Evolutionary conservation across 192 early-diverging fungal species (phyloP).

Genomic region (Podila verticillata): DNA sequence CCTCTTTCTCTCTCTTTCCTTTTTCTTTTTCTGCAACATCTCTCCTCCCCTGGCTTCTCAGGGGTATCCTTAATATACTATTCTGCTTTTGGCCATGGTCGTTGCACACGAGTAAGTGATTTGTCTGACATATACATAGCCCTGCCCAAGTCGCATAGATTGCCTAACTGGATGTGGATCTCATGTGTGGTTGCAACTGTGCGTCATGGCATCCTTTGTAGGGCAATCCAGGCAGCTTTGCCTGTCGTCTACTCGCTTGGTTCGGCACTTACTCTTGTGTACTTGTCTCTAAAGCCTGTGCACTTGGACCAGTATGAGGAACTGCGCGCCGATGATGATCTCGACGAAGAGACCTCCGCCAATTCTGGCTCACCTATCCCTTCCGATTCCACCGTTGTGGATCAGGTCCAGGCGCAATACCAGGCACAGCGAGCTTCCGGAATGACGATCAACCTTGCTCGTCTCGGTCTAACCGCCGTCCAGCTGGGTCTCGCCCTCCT

Average conservation of each 20-base stretch:
- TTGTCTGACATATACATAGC: no score
- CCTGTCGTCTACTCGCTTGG: conserved; percentile 27
- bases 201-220: no score
- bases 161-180: no score
- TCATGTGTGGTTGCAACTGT: no score
- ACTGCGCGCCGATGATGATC: background rate
- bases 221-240: conserved; percentile 23
- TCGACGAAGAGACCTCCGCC: background rate
- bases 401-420: conserved; percentile 9
- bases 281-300: conserved; percentile 40
- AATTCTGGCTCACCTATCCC: no score
- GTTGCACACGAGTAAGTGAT: no score
- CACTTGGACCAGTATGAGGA: conserved; percentile 36
- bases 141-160: no score
- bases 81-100: no score
- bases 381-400: background rate
- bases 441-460: conserved; percentile 10
- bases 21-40: background rate
- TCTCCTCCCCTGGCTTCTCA: no score
- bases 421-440: conserved; percentile 17
- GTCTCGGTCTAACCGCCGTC: conserved; percentile 14
- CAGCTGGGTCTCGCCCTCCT: conserved; percentile 23
- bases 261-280: conserved; percentile 23
- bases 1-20: background rate
- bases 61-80: no score